Conservation (phyloP, 306 rosid species). For the Datisca glomerata region DNA sequence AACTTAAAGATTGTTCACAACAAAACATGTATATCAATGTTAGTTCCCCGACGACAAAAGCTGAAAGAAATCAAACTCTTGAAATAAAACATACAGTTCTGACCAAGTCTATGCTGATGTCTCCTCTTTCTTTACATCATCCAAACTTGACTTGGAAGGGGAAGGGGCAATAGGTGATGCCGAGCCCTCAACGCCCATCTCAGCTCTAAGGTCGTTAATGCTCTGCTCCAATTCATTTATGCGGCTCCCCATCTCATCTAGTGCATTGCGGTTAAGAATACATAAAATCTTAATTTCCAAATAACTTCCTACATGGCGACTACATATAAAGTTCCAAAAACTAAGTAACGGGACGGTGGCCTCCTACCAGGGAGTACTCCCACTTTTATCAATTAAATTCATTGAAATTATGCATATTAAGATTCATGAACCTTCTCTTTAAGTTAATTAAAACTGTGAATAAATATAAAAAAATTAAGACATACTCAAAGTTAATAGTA, state of each 20-base stretch:
- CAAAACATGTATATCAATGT: no score
- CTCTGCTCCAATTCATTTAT: slow-evolving; percentile 91
- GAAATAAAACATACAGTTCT: no score
- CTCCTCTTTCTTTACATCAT: no score
- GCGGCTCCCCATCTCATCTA: slow-evolving; percentile 92
- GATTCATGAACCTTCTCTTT: background rate
- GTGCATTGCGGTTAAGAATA: slow-evolving; percentile 58
- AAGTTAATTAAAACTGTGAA: background rate
- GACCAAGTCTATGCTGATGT: no score
- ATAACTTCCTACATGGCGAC: background rate
- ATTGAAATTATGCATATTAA: background rate
- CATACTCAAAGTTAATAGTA: no score
- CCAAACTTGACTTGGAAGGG: background rate
- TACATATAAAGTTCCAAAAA: no score
- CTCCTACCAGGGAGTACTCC: no score
- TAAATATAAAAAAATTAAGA: no score
- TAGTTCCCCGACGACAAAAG: no score
- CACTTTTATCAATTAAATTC: background rate
- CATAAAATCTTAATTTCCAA: background rate
- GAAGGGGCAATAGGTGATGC: slow-evolving; percentile 45
- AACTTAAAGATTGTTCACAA: no score
- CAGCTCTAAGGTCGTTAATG: slow-evolving; percentile 69
- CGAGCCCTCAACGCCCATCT: slow-evolving; percentile 90
- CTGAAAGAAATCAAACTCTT: no score
- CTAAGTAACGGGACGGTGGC: no score